Conservation (phyloP, 805 yeast species). For the Wickerhamomyces chaumierensis region DNA sequence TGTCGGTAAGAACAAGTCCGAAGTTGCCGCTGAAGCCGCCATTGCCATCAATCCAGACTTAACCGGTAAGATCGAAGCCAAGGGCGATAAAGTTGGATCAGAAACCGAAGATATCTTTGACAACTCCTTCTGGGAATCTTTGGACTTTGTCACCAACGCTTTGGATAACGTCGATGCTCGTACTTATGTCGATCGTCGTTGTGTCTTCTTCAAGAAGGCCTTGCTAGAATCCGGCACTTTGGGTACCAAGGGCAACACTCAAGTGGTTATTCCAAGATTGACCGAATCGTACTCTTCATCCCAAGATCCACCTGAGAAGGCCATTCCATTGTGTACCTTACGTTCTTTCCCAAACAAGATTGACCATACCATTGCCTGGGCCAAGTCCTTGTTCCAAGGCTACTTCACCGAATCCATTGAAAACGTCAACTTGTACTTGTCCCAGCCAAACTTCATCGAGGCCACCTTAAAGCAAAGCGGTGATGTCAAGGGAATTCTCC, state of each 20-base stretch:
- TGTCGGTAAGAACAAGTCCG: constrained; percentile 86
- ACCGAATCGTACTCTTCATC: constrained; percentile 95
- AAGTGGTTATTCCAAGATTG: constrained; percentile 84
- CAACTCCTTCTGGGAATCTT: constrained; percentile 71
- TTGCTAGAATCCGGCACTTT: constrained; percentile 92
- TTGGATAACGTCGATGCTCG: constrained; percentile 97
- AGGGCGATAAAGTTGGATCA: constrained; percentile 81
- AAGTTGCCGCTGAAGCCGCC: constrained; percentile 82
- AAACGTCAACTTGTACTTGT: constrained; percentile 79
- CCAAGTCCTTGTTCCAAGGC: constrained; percentile 88
- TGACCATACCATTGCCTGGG: constrained; percentile 99
- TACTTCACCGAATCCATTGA: constrained; percentile 86
- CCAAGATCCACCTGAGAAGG: constrained; percentile 97
- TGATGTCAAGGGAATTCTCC: constrained; percentile 79
- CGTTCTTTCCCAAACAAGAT: constrained; percentile 97
- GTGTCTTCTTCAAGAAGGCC: constrained; percentile 86
- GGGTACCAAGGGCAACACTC: constrained; percentile 98
- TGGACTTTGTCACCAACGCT: constrained; percentile 93
- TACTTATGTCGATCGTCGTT: constrained; percentile 93
- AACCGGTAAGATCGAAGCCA: constrained; percentile 61
- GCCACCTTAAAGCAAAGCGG: constrained; percentile 84
- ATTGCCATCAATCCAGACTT: constrained; percentile 78
- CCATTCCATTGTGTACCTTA: constrained; percentile 93
- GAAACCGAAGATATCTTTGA: constrained; percentile 85
- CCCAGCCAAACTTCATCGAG: constrained; percentile 90